Base-by-base conservation (phyloP, 2,329 filamentous ascomycete species). In the Cytospora mali region DNA sequence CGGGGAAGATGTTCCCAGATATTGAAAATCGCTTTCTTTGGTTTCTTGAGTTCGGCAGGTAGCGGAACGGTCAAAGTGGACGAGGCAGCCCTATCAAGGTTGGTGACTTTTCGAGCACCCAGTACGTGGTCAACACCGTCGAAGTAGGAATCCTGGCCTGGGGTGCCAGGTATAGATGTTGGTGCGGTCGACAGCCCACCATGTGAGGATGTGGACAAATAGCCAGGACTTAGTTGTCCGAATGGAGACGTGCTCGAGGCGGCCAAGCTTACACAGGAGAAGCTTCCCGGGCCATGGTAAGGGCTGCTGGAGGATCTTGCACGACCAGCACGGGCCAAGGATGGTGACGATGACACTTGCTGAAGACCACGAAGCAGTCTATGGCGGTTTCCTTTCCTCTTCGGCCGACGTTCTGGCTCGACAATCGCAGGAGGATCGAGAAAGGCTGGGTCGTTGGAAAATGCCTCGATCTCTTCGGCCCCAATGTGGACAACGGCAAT, bases 1-100 rank as follows among this genome's bases (percentile, higher is more conserved):
- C 88, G 81, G 0, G 95, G 95, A 80, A 98, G 84, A 49, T 85
- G 84, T 14, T 80, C 83, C 93, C 93, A 97, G 68, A 96, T 90
- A 67, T 90, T 86, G 73, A 82, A 81, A 10, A 77, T 74, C 2
- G 69, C 68, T 68, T 77, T 79, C 70, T 67, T 74, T n/a, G 75
- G 80, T 52, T 83, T 80, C 53, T 83, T 80, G 51, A 91, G 65
- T 16, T 90, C 89, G 29, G 81, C 77, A 0, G 91, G 91, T 6
- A 94, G 74, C 13, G 86, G 81, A 6, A 86, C 81, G 0, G 85
- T 63, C 69, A 68, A 42, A 67, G 58, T 25, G 58, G 67, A 75
- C 50, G 77, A 66, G 62, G 76, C 68, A 55, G 73, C 65, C 9
- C 74, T 69, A 11, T 77, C 74, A 33, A 84, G 79, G 48, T 80